A percentile compares a stretch with the other conserved stretches of the same genome.
Conservation (phyloP, 2,329 filamentous ascomycete genomes). For the Aspergillus intermedius region DNA sequence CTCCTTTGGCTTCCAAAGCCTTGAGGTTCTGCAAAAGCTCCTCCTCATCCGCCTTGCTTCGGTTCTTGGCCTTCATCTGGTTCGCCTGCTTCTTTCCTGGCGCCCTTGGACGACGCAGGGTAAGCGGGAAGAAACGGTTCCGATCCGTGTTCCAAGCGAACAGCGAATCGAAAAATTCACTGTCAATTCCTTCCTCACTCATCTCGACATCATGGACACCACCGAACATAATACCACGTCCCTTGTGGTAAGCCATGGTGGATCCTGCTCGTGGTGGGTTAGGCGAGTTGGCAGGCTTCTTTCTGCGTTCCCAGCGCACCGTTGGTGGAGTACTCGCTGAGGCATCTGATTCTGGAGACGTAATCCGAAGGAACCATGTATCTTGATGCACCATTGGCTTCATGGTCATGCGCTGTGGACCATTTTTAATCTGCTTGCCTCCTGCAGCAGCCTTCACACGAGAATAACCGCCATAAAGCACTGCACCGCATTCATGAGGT, state of each 20-base stretch:
- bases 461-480: slow-evolving; percentile 90
- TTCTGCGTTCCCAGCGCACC: slow-evolving; percentile 86
- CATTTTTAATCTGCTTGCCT: slow-evolving; percentile 55
- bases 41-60: slow-evolving; percentile 84
- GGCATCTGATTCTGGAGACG: slow-evolving; percentile 62
- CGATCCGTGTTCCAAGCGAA: slow-evolving; percentile 93
- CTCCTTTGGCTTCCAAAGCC: slow-evolving; percentile 69
- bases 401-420: slow-evolving; percentile 61
- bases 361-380: slow-evolving; percentile 84
- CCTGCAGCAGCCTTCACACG: slow-evolving; percentile 66
- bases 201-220: slow-evolving; percentile 91
- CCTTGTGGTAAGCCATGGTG: slow-evolving; percentile 92
- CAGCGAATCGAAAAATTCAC: slow-evolving; percentile 89
- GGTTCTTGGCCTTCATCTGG: slow-evolving; percentile 51
- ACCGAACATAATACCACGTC: slow-evolving; percentile 85
- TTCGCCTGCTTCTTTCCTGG: slow-evolving; percentile 55
- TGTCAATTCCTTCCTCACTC: slow-evolving; percentile 90
- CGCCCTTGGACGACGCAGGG: slow-evolving; percentile 65
- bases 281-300: slow-evolving; percentile 83
- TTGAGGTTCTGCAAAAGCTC: slow-evolving; percentile 82
- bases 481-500: slow-evolving; percentile 82
- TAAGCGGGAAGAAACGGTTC: slow-evolving; percentile 86
- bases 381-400: slow-evolving; percentile 91
- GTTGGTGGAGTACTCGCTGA: slow-evolving; percentile 59
- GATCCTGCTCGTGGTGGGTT: slow-evolving; percentile 77